These are phyloP conservation scores for Ogataea chonburiensis DNA, from an alignment of 805 yeast genomes.

Conservation along the genomic window DNA sequence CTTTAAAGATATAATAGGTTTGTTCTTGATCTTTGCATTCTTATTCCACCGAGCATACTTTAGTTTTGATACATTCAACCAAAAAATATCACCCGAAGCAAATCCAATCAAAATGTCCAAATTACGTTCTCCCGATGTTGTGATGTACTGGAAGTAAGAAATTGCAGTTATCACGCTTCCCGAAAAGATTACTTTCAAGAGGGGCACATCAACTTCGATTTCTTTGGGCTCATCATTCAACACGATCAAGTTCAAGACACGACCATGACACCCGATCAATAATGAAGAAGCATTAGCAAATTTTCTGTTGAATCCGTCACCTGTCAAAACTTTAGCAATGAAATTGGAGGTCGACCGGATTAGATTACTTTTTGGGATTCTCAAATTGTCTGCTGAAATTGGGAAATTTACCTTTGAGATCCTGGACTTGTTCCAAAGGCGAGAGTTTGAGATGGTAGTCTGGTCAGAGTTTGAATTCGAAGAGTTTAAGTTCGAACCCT, in stretches of 20 bases:
- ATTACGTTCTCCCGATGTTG: constrained; percentile 31
- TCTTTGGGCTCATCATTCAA: constrained; percentile 37
- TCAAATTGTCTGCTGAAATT: constrained; percentile 19
- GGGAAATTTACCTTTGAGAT: constrained; percentile 10
- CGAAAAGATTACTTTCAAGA: constrained; percentile 42
- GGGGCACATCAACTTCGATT: constrained; percentile 44
- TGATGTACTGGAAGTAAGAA: constrained; percentile 30
- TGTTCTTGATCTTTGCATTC: constrained; percentile 41
- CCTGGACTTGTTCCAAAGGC: constrained; percentile 18
- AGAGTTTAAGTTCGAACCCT: background rate
- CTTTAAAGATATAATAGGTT: constrained; percentile 43
- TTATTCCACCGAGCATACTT: constrained; percentile 54
- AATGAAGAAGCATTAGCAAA: constrained; percentile 31
- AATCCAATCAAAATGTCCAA: constrained; percentile 61
- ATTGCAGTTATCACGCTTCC: constrained; percentile 41
- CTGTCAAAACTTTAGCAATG: constrained; percentile 33
- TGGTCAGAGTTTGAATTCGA: too few relatives aligned
- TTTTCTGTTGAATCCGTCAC: constrained; percentile 33
- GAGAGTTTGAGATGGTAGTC: too few relatives aligned
- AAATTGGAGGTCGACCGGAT: constrained; percentile 36
- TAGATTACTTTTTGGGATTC: constrained; percentile 32
- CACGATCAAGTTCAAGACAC: constrained; percentile 47
- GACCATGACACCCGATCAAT: constrained; percentile 47
- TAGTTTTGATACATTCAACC: constrained; percentile 53
- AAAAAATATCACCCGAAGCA: constrained; percentile 63